Evolutionary conservation across 805 yeast genomes (phyloP).

Genomic region (Starmerella bombi): DNA sequence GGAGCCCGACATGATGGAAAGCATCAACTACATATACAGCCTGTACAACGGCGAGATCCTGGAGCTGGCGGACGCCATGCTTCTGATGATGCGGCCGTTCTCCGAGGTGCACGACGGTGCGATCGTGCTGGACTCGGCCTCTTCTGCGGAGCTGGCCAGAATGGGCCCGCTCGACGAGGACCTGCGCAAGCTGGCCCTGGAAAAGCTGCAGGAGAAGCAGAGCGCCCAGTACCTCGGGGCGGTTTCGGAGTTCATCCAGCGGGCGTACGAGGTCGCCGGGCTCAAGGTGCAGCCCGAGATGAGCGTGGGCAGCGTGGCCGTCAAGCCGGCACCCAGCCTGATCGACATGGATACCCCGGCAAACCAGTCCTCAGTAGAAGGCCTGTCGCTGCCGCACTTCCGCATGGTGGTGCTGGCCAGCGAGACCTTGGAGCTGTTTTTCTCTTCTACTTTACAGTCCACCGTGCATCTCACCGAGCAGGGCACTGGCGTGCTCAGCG

Average conservation of each 20-base stretch:
- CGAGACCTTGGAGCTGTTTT: constrained; percentile 79
- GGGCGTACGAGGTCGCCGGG: constrained; percentile 53
- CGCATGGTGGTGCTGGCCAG: constrained; percentile 91
- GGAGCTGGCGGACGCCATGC: constrained; percentile 73
- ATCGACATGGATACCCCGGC: constrained; percentile 28
- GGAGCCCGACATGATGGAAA: constrained; percentile 62
- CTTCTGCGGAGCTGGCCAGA: constrained; percentile 35
- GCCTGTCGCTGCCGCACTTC: constrained; percentile 44
- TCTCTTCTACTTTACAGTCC: constrained; percentile 52
- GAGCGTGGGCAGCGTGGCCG: constrained; percentile 23
- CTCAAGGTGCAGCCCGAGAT: constrained; percentile 13
- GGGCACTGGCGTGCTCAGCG: constrained; percentile 34
- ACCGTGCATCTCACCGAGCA: constrained; percentile 47
- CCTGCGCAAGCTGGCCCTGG: constrained; percentile 35
- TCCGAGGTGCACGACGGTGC: constrained; percentile 44
- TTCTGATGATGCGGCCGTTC: constrained; percentile 75
- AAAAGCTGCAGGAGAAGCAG: constrained; percentile 34
- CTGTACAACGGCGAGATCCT: constrained; percentile 49
- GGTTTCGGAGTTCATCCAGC: constrained; percentile 70
- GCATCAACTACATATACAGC: constrained; percentile 65
- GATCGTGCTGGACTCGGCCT: constrained; percentile 42
- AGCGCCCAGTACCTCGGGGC: constrained; percentile 58
- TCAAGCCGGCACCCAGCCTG: constrained; percentile 8
- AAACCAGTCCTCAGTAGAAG: constrained; percentile 23
- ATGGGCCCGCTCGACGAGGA: constrained; percentile 27